Conservation (phyloP, 208 protist species). For the Phytomonas francai region DNA sequence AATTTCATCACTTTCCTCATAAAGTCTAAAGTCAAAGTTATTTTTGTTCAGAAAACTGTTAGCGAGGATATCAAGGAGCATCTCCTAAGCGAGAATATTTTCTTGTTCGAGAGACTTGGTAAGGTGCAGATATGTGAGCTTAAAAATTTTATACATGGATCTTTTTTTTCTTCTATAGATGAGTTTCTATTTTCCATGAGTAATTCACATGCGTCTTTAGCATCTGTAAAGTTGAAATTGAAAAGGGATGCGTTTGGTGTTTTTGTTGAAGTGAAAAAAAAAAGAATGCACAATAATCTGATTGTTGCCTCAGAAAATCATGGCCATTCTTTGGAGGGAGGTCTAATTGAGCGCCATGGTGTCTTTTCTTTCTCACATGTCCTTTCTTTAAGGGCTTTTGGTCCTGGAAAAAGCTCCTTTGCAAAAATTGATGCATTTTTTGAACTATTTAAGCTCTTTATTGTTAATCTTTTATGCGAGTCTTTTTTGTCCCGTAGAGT, state of each 20-base stretch:
- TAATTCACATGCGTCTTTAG: conserved; percentile 1
- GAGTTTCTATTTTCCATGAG: background rate
- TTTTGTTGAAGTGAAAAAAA: background rate
- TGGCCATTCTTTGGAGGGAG: background rate
- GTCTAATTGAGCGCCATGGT: background rate
- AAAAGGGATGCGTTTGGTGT: background rate
- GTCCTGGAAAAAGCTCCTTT: background rate
- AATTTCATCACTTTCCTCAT: background rate
- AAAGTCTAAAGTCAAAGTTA: background rate
- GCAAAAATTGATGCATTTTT: background rate
- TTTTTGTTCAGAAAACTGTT: conserved; percentile 11
- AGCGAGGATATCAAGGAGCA: conserved; percentile 10
- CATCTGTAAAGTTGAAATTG: background rate
- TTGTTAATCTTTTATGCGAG: conserved; percentile 1
- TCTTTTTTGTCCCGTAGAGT: background rate
- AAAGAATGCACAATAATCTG: background rate
- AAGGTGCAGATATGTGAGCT: background rate
- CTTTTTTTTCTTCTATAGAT: background rate
- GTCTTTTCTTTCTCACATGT: background rate
- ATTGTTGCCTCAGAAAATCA: background rate
- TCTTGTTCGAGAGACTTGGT: conserved; percentile 14
- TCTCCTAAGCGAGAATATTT: background rate
- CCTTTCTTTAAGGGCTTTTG: background rate
- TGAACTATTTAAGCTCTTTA: conserved; percentile 5
- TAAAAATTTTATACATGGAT: background rate